Base-by-base conservation (phyloP, 352 stramenopile species). In the Pythium dissimile region DNA sequence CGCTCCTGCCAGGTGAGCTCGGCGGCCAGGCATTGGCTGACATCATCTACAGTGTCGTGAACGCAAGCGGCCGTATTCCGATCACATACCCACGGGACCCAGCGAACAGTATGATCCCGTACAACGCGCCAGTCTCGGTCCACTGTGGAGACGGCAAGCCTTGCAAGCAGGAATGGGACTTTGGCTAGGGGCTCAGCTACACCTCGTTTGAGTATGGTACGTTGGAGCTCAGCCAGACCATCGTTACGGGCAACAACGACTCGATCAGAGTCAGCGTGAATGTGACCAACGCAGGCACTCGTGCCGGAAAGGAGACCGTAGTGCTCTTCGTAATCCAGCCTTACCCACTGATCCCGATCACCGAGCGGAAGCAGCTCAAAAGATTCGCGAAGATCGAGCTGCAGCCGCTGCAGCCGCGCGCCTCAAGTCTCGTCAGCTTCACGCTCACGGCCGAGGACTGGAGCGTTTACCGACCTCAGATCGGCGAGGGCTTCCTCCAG, bases 351-450 rank as follows among this genome's bases (percentile, higher is more conserved):
- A 79, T 84, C 43, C 76, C 84, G 3, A 72, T 89, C 18, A 82
- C 85, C 0, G 84, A 93, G 44, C 73, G 88, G 35, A 95, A 94
- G 69, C 75, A 86, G 59, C 74, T 96, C 27, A 82, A 84, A 43
- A 80, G 81, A 46, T 94, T 93, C 56, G 55, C 73, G 21, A 94
- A 94, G 69, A 78, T 96, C 24, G 51, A 69, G 12, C 20, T 41
- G 13, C 5, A 20, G 7, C n/a, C n/a, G 0, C 62, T 94, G 32
- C 30, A 62, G 23, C 65, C 80, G 5, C 73, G 75, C 2, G 66
- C 77, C 39, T 65, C 68, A 24, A 53, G 9, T 42, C 55, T 67
- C 41, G 69, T 84, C 6, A 67, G 62, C 23, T 82, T 85, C 47
- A 71, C 64, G 12, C 59, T 89, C 8, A 77, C 69, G 35, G 68